Evolutionary conservation across 306 rosid genomes (phyloP).

Genomic region (Quercus cerris): DNA sequence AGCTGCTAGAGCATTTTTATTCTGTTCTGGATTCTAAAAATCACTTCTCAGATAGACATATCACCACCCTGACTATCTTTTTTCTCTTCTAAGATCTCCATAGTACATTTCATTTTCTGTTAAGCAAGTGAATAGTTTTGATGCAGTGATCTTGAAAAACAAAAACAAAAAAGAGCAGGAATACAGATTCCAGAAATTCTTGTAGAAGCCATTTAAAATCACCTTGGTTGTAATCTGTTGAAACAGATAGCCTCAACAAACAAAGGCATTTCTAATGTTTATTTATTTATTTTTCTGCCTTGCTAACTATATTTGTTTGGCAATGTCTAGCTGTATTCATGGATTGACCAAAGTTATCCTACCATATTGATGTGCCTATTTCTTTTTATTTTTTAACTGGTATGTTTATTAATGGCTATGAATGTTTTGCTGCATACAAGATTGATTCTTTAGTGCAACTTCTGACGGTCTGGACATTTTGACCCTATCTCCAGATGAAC

Average conservation of each 20-base stretch:
- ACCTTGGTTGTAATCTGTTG: neutral
- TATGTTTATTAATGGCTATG: neutral
- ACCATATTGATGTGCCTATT: neutral
- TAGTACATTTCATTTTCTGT: neutral
- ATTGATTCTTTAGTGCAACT: conserved; percentile 1
- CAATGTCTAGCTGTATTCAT: neutral
- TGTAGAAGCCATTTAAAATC: neutral
- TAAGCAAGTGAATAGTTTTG: neutral
- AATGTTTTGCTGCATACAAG: neutral
- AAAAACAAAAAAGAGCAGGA: neutral
- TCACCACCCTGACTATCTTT: neutral
- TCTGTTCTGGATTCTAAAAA: neutral
- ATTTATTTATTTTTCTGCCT: neutral
- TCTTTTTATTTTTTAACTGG: neutral
- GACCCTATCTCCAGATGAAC: conserved; percentile 56
- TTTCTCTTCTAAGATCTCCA: neutral
- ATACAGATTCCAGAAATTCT: neutral
- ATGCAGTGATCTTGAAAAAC: neutral
- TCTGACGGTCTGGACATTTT: conserved; percentile 16
- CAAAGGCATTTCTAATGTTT: neutral
- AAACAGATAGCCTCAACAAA: neutral
- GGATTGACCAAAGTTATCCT: neutral
- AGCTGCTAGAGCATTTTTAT: neutral
- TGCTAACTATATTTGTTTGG: neutral
- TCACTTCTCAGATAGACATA: neutral